Percentiles rank a stretch among this genome's conserved stretches.
Conservation (phyloP, 306 rosid genomes). For the Comarum palustre region DNA sequence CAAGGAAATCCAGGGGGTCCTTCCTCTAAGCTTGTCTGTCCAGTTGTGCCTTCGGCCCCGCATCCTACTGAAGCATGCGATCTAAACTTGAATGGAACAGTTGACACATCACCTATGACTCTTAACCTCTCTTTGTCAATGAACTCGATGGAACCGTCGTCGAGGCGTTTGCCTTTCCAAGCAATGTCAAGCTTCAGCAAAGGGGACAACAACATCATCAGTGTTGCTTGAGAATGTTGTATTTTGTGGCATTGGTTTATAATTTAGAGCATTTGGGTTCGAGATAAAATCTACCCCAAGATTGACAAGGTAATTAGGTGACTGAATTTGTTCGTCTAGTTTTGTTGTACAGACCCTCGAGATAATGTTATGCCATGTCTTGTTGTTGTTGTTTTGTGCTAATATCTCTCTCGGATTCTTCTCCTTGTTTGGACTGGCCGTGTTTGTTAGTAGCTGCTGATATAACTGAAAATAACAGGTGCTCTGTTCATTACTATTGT, state of each 20-base stretch:
- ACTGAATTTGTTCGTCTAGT: constrained; percentile 45
- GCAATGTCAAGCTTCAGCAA: constrained; percentile 55
- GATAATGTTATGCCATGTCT: constrained; percentile 40
- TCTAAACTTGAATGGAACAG: constrained; percentile 36
- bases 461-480: constrained; percentile 51
- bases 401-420: constrained; percentile 42
- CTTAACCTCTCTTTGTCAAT: constrained; percentile 73
- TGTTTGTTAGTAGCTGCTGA: constrained; percentile 42
- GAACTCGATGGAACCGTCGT: constrained; percentile 51
- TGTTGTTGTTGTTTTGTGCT: constrained; percentile 43
- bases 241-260: constrained; percentile 29
- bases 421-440: constrained; percentile 25
- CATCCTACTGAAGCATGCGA: constrained; percentile 32
- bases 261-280: constrained; percentile 36
- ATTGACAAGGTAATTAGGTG: constrained; percentile 37
- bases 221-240: constrained; percentile 52
- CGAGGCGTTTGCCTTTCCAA: constrained; percentile 61
- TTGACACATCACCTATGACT: constrained; percentile 57
- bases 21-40: constrained; percentile 34
- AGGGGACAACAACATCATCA: constrained; percentile 63
- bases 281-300: constrained; percentile 27
- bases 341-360: constrained; percentile 62
- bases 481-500: constrained; percentile 33
- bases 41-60: constrained; percentile 31
- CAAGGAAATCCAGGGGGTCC: constrained; percentile 43